Percentiles rank a stretch among this genome's conserved stretches.
Evolutionary conservation across 345 rosid genomes (phyloP).

Genomic region (Moringa oleifera): DNA sequence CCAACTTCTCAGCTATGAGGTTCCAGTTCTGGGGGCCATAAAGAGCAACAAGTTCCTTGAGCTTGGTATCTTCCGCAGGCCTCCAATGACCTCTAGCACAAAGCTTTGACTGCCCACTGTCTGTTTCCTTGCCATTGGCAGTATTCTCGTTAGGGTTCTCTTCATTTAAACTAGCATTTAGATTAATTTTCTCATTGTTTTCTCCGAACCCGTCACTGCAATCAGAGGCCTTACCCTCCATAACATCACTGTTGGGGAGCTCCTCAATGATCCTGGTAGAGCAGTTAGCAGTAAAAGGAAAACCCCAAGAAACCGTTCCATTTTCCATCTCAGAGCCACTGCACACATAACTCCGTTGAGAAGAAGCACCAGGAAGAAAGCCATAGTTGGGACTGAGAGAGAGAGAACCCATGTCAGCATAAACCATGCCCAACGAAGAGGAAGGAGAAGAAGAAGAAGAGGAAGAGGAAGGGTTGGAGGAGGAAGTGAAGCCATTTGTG

Average conservation of each 20-base stretch:
- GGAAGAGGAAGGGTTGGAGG: conserved; percentile 11
- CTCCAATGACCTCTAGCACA: conserved; percentile 98
- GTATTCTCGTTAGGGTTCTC: conserved; percentile 18
- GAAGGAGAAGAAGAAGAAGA: conserved; percentile 5
- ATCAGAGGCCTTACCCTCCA: conserved; percentile 20
- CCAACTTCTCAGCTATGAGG: conserved; percentile 86
- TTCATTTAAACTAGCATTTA: conserved; percentile 26
- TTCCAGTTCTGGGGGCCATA: conserved; percentile 99
- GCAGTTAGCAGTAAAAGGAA: conserved; percentile 27
- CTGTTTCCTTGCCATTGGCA: conserved; percentile 8
- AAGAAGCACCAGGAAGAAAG: conserved; percentile 10
- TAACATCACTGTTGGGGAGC: conserved; percentile 13
- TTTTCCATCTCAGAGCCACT: conserved; percentile 19
- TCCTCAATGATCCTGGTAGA: conserved; percentile 14
- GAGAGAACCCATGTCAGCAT: conserved; percentile 44
- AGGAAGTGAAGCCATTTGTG: conserved; percentile 12
- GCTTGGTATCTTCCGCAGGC: conserved; percentile 89
- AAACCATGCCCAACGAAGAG: conserved; percentile 24
- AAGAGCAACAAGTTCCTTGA: conserved; percentile 82
- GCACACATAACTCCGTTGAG: conserved; percentile 11
- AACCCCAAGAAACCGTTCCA: conserved; percentile 32
- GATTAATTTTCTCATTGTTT: conserved; percentile 15
- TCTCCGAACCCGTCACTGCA: conserved; percentile 30
- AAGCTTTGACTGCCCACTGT: conserved; percentile 62
- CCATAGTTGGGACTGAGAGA: conserved; percentile 31